Evolutionary conservation across 2,329 filamentous ascomycete genomes (phyloP), one percentile per base, ranked within the genome.

Genomic region (Hymenoscyphus salicellus): DNA sequence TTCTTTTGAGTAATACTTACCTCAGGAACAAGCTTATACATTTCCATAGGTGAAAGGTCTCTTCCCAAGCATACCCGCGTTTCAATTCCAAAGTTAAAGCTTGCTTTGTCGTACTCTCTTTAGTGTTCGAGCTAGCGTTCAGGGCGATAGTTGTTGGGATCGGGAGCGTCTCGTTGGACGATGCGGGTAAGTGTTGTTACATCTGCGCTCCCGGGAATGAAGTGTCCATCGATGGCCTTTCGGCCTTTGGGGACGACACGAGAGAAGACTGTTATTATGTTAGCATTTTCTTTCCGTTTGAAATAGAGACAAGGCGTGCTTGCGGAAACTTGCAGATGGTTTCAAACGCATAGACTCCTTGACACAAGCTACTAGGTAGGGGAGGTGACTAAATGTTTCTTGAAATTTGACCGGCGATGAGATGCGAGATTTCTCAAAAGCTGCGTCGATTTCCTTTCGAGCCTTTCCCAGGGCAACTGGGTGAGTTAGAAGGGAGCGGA

Each of bases 121-220:
- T 59, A 58, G 38, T 75, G 20, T 75, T 69, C 2, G 75, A 78
- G 32, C 78, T 78, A 80, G 26, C 78, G 64, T 65, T 79, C 78
- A 0, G 78, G 78, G 6, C 69, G 69, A 63, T 78, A 79, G n/a
- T 75, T 73, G 23, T 78, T 72, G 2, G 75, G 71, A 46, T 77
- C 73, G 1, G 66, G 63, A 14, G 78, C 78, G 65, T 72, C 66
- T 3, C 77, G 72, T 59, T 80, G 79, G 72, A 80, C 75, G 10
- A 75, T 72, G 26, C 32, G 32, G 14, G 56, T 10, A 4, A 32
- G 26, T 6, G 20, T 33, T 7, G 17, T 26, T 38, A 58, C 56
- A 8, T 36, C 33, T n/a, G 56, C 30, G 14, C 56, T 32, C 5
- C 20, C 56, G 30, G 56, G 32, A 7, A 58, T 41, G 32, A 58